Evolutionary conservation across 805 yeast genomes (phyloP).

Genomic region (Candida fluviatilis): DNA sequence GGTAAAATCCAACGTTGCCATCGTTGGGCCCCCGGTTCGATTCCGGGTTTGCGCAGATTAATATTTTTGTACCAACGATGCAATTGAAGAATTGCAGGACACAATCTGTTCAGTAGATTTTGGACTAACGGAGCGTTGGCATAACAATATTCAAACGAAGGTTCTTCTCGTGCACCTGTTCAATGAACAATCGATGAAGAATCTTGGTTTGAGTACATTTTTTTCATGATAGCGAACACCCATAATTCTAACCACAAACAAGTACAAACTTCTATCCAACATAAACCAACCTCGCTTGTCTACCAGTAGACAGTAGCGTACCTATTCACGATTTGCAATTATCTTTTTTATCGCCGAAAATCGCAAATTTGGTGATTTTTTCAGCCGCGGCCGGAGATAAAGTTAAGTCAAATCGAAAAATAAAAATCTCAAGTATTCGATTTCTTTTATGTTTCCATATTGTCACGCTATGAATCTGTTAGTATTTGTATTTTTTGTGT

Average conservation of each 20-base stretch:
- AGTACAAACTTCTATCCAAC: no score
- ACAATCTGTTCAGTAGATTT: background rate
- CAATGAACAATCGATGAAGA: background rate
- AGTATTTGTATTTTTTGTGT: background rate
- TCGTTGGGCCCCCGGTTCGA: constrained; percentile 14
- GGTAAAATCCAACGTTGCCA: constrained; percentile 14
- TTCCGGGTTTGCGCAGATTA: constrained; percentile 9
- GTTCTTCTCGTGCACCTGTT: no score
- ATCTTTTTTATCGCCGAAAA: background rate
- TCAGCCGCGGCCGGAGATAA: background rate
- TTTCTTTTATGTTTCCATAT: background rate
- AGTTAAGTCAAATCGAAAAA: background rate
- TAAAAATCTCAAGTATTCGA: background rate
- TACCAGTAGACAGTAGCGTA: no score
- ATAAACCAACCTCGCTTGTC: no score
- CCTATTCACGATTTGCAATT: no score
- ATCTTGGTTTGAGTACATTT: background rate
- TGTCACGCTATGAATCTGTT: background rate
- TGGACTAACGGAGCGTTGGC: background rate
- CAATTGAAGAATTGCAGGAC: background rate
- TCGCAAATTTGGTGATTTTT: background rate
- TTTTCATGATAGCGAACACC: no score
- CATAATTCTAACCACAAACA: no score
- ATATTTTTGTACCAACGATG: background rate
- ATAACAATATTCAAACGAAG: background rate